phyloP scores from a whole-genome alignment of 805 yeast genomes.

The Yarrowia sp. region DNA sequence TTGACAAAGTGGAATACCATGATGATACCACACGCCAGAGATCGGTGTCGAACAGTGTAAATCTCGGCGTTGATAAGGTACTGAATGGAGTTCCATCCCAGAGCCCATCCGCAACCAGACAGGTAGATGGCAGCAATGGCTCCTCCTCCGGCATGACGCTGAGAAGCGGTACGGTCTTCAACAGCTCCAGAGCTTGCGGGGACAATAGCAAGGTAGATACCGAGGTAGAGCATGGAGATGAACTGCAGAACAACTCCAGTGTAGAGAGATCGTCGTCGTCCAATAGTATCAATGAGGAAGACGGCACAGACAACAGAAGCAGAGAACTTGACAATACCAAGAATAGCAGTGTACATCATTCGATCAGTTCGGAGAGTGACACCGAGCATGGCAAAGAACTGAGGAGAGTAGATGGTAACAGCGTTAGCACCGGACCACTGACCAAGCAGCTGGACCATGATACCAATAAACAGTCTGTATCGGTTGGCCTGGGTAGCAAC shows the following conservation, averaged over 20 bases:
- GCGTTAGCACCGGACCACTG: slow-evolving; percentile 62
- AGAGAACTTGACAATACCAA: slow-evolving; percentile 53
- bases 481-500: slow-evolving; percentile 40
- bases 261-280: slow-evolving; percentile 52
- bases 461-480: slow-evolving; percentile 48
- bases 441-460: slow-evolving; percentile 38
- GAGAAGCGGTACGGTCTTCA: slow-evolving; percentile 39
- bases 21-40: slow-evolving; percentile 49
- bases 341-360: slow-evolving; percentile 49
- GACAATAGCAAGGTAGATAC: slow-evolving; percentile 45
- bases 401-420: slow-evolving; percentile 56
- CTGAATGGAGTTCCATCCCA: slow-evolving; percentile 59
- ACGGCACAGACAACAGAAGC: slow-evolving; percentile 52
- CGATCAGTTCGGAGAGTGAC: slow-evolving; percentile 42
- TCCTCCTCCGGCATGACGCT: slow-evolving; percentile 44
- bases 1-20: slow-evolving; percentile 58
- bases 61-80: slow-evolving; percentile 56
- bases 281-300: slow-evolving; percentile 53
- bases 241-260: slow-evolving; percentile 49
- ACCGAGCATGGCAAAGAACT: slow-evolving; percentile 50
- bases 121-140: slow-evolving; percentile 53
- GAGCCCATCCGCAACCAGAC: slow-evolving; percentile 56
- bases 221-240: slow-evolving; percentile 47
- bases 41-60: slow-evolving; percentile 52
- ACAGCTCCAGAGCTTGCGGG: slow-evolving; percentile 40